Evolutionary conservation across 176 grass and related monocot species (phyloP).

Genomic region (Rhynchospora breviuscula): DNA sequence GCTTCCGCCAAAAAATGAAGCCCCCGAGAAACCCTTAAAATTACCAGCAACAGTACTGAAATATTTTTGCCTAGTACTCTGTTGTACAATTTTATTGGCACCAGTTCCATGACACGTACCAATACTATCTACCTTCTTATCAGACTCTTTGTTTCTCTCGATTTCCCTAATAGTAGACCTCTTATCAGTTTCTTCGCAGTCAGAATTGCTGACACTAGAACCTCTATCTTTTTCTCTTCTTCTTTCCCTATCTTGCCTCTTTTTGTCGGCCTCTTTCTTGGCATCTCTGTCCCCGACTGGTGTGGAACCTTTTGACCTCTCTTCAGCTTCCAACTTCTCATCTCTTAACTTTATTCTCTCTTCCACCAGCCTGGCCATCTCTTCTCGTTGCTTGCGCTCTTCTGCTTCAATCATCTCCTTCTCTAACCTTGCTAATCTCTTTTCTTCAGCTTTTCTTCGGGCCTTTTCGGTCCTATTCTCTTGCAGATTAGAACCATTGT

Average conservation of each 20-base stretch:
- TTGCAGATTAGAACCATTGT: conserved; percentile 51
- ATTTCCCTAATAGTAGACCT: conserved; percentile 37
- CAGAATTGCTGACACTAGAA: conserved; percentile 89
- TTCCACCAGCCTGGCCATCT: conserved; percentile 79
- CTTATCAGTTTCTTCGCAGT: conserved; percentile 68
- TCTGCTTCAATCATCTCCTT: conserved; percentile 94
- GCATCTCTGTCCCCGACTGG: conserved; percentile 66
- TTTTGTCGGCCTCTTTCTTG: conserved; percentile 51
- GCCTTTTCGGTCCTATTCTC: conserved; percentile 71
- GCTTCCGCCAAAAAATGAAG: conserved; percentile 67
- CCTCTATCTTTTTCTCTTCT: conserved; percentile 76
- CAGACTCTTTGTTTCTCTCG: conserved; percentile 41
- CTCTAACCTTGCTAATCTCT: conserved; percentile 70
- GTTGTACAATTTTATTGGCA: conserved; percentile 19
- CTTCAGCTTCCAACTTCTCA: conserved; percentile 75
- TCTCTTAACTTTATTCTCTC: conserved; percentile 80
- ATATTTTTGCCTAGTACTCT: conserved; percentile 49
- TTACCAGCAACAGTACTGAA: conserved; percentile 59
- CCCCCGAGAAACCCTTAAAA: conserved; percentile 52
- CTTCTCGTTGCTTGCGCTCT: conserved; percentile 90
- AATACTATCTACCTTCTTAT: conserved; percentile 43
- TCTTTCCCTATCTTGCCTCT: conserved; percentile 62
- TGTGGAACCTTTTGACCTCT: conserved; percentile 51
- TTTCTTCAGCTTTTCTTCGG: conserved; percentile 86
- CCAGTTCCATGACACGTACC: conserved; percentile 14